These are phyloP conservation scores for Eucalyptus erythrocorys DNA, from an alignment of 345 rosid genomes.

Conservation along the genomic window DNA sequence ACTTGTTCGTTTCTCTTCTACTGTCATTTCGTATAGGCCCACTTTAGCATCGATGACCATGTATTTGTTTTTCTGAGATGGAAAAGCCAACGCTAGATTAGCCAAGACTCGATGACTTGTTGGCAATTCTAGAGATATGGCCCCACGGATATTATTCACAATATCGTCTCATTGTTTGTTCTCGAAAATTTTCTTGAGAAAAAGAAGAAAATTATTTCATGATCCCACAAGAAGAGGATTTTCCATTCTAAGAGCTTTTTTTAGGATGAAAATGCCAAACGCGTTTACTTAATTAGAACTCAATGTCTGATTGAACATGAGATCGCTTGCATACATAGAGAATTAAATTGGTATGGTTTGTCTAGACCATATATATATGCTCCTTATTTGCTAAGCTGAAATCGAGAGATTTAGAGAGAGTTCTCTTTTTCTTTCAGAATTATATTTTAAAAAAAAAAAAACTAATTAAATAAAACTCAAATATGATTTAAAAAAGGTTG, in stretches of 20 bases:
- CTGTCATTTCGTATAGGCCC: neutral
- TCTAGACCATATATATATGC: neutral
- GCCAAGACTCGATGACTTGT: neutral
- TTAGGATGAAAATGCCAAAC: neutral
- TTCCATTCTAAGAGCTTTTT: neutral
- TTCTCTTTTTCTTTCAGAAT: accelerated
- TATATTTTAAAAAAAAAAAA: too few relatives aligned
- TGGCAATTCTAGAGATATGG: neutral
- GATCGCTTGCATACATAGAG: neutral
- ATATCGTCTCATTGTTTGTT: neutral
- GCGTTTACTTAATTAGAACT: neutral
- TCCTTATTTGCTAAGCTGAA: neutral
- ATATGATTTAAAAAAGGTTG: accelerated
- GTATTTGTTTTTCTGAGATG: neutral
- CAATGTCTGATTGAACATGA: neutral
- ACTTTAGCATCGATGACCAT: neutral
- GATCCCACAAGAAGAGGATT: neutral
- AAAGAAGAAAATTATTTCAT: neutral
- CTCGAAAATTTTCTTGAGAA: neutral
- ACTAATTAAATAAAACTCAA: neutral
- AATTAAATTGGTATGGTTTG: neutral
- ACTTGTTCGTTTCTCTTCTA: neutral
- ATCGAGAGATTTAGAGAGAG: neutral
- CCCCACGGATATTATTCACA: neutral
- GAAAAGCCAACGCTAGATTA: neutral